phyloP scores from a whole-genome alignment of 228 moss, liverwort and hornwort genomes.

The Sphagnum magellanicum region DNA sequence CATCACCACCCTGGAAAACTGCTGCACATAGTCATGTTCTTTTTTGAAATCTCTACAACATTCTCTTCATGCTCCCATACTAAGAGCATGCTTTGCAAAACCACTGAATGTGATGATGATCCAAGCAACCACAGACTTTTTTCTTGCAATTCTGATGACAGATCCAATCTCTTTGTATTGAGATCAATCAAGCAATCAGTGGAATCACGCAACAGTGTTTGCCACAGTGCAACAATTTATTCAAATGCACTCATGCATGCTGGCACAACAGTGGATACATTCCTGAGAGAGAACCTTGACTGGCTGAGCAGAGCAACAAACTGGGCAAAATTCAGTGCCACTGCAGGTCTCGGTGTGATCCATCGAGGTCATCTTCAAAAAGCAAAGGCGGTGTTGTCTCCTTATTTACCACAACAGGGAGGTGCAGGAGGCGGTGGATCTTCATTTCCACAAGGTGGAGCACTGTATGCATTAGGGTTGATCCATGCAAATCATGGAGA shows the following conservation, averaged over 20 bases:
- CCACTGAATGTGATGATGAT: too few species aligned
- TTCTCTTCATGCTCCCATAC: too few species aligned
- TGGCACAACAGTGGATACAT: conserved; percentile 89
- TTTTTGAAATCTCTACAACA: too few species aligned
- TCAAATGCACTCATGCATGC: conserved; percentile 93
- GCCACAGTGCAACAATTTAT: conserved; percentile 88
- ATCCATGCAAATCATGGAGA: conserved; percentile 89
- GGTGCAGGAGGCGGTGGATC: conserved; percentile 21
- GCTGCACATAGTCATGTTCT: too few species aligned
- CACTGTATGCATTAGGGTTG: conserved; percentile 89
- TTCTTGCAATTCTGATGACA: neutral
- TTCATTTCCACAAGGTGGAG: conserved; percentile 85
- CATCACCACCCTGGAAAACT: too few species aligned
- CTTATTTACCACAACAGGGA: conserved; percentile 72
- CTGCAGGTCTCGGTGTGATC: conserved; percentile 88
- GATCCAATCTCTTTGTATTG: conserved; percentile 71
- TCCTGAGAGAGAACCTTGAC: conserved; percentile 77
- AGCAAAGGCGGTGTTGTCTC: conserved; percentile 68
- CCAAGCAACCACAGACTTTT: too few species aligned
- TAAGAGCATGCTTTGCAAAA: too few species aligned
- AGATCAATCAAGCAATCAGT: conserved; percentile 88
- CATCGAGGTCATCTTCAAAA: conserved; percentile 83
- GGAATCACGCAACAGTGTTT: conserved; percentile 78
- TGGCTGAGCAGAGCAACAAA: conserved; percentile 85
- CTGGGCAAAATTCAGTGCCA: conserved; percentile 96